These are phyloP conservation scores for Protoeuglena noctilucae DNA, from an alignment of 139 green algal genomes.

Conservation along the genomic window DNA sequence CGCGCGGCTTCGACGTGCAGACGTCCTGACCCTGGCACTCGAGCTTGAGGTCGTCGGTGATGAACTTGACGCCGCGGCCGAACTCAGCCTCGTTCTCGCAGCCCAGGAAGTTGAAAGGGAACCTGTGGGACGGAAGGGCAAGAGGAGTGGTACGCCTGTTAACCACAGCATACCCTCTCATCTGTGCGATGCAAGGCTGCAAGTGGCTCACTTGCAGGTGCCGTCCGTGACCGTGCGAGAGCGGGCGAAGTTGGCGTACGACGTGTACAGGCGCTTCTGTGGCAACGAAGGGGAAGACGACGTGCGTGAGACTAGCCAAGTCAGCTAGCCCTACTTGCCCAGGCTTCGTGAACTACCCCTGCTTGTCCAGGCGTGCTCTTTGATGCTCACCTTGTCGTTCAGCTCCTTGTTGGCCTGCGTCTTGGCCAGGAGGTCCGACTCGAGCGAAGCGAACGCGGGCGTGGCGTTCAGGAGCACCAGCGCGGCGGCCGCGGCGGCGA, in stretches of 20 bases:
- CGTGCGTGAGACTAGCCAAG: no score
- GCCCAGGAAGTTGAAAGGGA: constrained; percentile 19
- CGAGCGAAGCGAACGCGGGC: background rate
- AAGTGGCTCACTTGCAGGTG: no score
- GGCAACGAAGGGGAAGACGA: no score
- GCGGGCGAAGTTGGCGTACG: constrained; percentile 17
- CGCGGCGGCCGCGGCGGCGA: background rate
- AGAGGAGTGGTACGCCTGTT: no score
- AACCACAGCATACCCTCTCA: no score
- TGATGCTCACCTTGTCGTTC: no score
- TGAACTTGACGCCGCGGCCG: constrained; percentile 17
- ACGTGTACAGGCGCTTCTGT: constrained; percentile 19
- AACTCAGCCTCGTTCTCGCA: constrained; percentile 15
- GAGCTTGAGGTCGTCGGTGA: constrained; percentile 18
- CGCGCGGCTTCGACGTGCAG: constrained; percentile 12
- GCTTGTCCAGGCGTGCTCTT: no score
- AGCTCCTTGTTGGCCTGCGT: constrained; percentile 21
- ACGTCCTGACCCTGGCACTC: constrained; percentile 19
- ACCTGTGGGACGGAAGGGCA: no score
- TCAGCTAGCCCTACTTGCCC: no score
- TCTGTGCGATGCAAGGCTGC: no score
- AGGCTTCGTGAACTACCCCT: no score
- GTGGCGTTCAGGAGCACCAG: background rate
- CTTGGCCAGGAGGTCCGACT: constrained; percentile 5
- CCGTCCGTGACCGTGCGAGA: constrained; percentile 17